These are phyloP conservation scores for Calonectria hongkongensis DNA, from an alignment of 2,329 filamentous ascomycete genomes.

Conservation along the genomic window DNA sequence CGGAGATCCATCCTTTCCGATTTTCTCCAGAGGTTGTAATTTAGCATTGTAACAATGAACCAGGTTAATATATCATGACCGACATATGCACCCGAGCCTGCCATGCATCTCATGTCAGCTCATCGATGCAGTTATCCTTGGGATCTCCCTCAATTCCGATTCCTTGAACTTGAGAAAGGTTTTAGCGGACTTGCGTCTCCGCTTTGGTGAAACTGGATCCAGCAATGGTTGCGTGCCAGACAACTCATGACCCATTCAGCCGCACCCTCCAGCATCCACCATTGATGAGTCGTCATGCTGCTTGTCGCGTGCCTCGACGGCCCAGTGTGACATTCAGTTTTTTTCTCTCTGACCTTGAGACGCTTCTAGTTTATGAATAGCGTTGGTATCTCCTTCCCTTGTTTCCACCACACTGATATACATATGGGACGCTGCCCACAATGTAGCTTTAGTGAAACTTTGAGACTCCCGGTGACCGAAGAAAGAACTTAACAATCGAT, in stretches of 20 bases:
- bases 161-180: not conserved
- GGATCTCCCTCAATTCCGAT: not conserved
- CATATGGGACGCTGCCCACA: not conserved
- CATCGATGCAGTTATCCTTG: no score
- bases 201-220: conserved; percentile 31
- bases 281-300: conserved; percentile 16
- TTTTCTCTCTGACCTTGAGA: not conserved
- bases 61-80: not conserved
- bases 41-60: not conserved
- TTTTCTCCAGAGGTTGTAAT: not conserved
- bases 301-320: conserved; percentile 13
- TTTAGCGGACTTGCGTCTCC: conserved; percentile 16
- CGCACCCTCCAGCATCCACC: conserved; percentile 20
- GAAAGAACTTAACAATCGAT: not conserved
- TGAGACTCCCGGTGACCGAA: no score
- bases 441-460: not conserved
- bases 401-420: not conserved
- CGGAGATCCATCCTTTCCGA: conserved; percentile 1
- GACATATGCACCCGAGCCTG: not conserved
- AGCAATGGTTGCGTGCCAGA: conserved; percentile 13
- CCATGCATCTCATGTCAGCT: not conserved
- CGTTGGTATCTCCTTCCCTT: not conserved
- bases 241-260: conserved; percentile 19
- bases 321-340: not conserved
- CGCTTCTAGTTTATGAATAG: not conserved